Base-by-base conservation (phyloP, 2,329 filamentous ascomycete genomes). In the Pseudogymnoascus sp. region DNA sequence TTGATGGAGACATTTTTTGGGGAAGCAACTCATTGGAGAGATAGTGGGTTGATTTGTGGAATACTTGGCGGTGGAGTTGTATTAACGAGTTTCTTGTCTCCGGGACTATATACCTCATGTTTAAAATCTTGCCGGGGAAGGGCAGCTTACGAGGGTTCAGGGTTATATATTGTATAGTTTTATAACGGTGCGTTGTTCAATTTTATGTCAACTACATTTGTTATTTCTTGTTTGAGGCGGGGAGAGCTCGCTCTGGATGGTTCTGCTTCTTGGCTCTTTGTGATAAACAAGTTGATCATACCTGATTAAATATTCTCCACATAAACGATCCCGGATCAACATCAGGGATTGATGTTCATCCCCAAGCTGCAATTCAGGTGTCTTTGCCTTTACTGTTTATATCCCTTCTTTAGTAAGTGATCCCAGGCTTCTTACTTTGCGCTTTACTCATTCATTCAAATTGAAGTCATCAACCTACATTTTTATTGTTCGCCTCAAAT, bases 1-100 rank as follows among this genome's bases (percentile, higher is more conserved):
- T 55, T 55, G 13, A 33, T 33, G 48, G n/a, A 55, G 21, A 55
- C 15, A 21, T 21, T 21, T 21, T 12, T 55, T 4, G 27, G 27
- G 7, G n/a, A 35, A 21, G n/a, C 15, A 33, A 55, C 27, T 4
- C 29, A 33, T 55, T 55, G 48, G 48, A 55, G n/a, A 55, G 29
- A 55, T 21, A 21, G 3, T 55, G 48, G 48, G 29, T 35, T 55
- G 48, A 21, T 33, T 21, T 21, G 48, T 55, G 29, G 48, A 55
- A 55, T 55, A 55, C 48, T 55, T 55, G 3, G 29, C 33, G 48
- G 29, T 5, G 48, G 48, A 35, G 48, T 55, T 55, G 48, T 55
- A 55, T 55, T 55, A 55, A 55, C 48, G 48, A 35, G 48, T 55
- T 55, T 33, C 29, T 55, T 33, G n/a, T 55, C 9, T 55, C 41